Conservation (phyloP, 2,329 filamentous ascomycete genomes). For the Tolypocladium ovalisporum region DNA sequence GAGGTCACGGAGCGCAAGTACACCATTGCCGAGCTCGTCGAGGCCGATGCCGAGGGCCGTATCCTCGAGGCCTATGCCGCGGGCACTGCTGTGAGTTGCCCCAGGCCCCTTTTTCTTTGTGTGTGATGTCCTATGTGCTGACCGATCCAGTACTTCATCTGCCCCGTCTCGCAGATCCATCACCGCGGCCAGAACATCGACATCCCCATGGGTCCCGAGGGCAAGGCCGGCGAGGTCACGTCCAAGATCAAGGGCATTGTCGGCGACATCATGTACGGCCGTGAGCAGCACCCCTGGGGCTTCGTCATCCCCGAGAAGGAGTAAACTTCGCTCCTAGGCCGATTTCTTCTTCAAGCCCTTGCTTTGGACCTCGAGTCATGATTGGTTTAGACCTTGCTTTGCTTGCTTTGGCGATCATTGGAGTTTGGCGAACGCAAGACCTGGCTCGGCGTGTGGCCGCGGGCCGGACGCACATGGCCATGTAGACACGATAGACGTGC, state of each 20-base stretch:
- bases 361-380: not conserved
- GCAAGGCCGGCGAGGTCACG: conserved; percentile 42
- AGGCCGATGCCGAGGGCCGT: conserved; percentile 63
- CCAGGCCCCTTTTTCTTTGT: not conserved
- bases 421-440: not conserved
- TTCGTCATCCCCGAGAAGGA: conserved; percentile 54
- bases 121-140: conserved; percentile 4
- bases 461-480: not conserved
- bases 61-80: conserved; percentile 77
- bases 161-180: conserved; percentile 56
- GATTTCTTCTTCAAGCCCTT: not conserved
- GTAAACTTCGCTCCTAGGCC: conserved; percentile 10
- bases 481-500: not conserved
- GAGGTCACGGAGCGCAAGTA: conserved; percentile 76
- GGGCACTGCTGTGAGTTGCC: conserved; percentile 64
- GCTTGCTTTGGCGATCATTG: not conserved
- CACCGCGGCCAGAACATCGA: conserved; percentile 53
- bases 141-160: conserved; percentile 53
- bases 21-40: conserved; percentile 66
- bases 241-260: conserved; percentile 55
- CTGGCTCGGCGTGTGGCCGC: not conserved
- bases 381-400: not conserved
- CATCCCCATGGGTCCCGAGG: conserved; percentile 47
- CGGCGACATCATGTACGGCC: conserved; percentile 65
- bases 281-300: conserved; percentile 57